phyloP scores from a whole-genome alignment of 192 early-diverging fungal species.

The Lunasporangiospora selenospora region DNA sequence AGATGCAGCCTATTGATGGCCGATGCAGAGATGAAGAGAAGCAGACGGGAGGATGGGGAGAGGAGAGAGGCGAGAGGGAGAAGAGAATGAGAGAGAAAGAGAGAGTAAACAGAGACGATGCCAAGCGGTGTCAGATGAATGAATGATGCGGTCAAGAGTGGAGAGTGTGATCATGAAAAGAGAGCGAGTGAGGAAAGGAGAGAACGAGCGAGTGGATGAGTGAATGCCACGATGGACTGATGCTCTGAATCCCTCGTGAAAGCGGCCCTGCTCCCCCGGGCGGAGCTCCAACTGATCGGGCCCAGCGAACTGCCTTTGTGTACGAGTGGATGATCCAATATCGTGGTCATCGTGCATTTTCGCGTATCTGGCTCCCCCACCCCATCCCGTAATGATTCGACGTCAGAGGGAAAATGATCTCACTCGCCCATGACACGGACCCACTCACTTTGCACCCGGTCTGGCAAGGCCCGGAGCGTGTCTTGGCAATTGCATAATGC shows the following conservation, averaged over 20 bases:
- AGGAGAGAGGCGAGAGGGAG: not conserved
- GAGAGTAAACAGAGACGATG: not conserved
- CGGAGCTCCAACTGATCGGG: too few relatives aligned
- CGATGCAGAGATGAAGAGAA: not conserved
- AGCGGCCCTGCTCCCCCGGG: too few relatives aligned
- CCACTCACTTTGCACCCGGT: too few relatives aligned
- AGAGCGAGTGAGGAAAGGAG: not conserved
- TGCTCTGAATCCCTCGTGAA: slow-evolving; percentile 3
- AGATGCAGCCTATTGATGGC: not conserved
- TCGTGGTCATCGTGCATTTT: not conserved
- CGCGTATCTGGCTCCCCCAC: too few relatives aligned
- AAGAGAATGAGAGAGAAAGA: too few relatives aligned
- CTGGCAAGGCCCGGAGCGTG: too few relatives aligned
- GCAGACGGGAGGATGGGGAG: not conserved
- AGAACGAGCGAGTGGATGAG: not conserved
- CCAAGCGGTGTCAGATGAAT: too few relatives aligned
- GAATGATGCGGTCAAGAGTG: too few relatives aligned
- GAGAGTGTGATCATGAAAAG: not conserved
- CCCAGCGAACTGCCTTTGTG: too few relatives aligned
- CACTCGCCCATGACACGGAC: too few relatives aligned
- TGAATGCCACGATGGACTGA: not conserved
- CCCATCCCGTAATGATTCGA: too few relatives aligned
- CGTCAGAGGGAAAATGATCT: too few relatives aligned
- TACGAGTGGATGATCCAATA: not conserved
- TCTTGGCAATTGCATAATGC: not conserved